Base-by-base conservation (phyloP, 1,284 basidiomycete genomes). In the Boletellus dicymbophilus region DNA sequence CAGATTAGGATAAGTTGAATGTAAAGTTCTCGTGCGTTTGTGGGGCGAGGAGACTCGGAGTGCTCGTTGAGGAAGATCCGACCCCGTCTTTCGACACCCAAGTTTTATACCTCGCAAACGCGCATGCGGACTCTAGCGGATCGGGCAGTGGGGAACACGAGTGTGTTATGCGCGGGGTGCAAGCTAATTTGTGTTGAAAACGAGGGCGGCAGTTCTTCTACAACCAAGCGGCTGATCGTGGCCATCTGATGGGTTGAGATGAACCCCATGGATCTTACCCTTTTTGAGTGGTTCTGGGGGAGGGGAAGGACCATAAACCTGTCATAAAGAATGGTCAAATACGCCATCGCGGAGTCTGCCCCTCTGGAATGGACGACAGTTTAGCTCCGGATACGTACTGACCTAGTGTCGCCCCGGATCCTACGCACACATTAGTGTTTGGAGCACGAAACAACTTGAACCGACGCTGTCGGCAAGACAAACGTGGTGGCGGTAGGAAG, bases 281-380 rank as follows among this genome's bases (percentile, higher is more conserved):
- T n/a, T n/a, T n/a, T n/a, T n/a, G n/a, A n/a, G n/a, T n/a, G 6
- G 30, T 23, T 34, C 42, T 20, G 42, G 31, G 26, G 22, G 42
- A 48, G 63, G 44, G 53, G 37, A 23, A 20, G 30, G 30, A 58
- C 52, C 49, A 46, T 63, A 49, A 36, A 44, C 61, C 52, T 56
- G 58, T 52, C 49, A 51, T 49, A 42, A 26, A 46, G 60, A 46
- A 53, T 49, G 46, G 52, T 20, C 38, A 53, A 49, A 51, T 44
- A 33, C 39, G 44, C 28, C 45, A 46, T 56, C 61, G 63, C 61
- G 63, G 63, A 62, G 62, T 61, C 45, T 42, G 38, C 20, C 23
- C 18, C 51, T 37, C 10, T 25, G 34, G 34, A 25, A 26, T 18
- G 18, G 12, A 45, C 22, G 37, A 27, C 37, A 21, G 31, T 22